A percentile compares a stretch with the other conserved stretches of the same genome.
Evolutionary conservation across 371 early-diverging fungal genomes (phyloP).

Genomic region (Rhizopus delemar): DNA sequence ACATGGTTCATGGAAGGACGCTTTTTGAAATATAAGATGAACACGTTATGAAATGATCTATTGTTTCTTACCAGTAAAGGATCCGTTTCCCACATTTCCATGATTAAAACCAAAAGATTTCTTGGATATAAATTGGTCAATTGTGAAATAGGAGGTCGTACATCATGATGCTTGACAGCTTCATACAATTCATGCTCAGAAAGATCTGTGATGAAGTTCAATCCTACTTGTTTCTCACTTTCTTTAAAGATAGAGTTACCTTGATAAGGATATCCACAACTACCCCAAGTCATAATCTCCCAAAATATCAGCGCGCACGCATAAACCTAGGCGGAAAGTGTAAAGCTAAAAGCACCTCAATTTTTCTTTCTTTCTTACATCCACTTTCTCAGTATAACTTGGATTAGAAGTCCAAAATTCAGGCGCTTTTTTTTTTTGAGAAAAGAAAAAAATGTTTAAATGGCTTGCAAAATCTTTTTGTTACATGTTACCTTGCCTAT

Average conservation of each 20-base stretch:
- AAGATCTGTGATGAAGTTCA: not conserved
- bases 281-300: slow-evolving; percentile 81
- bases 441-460: too few relatives aligned
- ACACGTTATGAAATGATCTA: not conserved
- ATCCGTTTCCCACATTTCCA: slow-evolving; percentile 75
- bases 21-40: not conserved
- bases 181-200: slow-evolving; percentile 44
- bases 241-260: slow-evolving; percentile 23
- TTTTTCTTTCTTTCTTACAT: slow-evolving; percentile 9
- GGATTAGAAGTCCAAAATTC: slow-evolving; percentile 78
- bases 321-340: slow-evolving; percentile 54
- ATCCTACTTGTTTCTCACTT: too few relatives aligned
- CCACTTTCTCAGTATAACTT: slow-evolving; percentile 78
- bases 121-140: slow-evolving; percentile 58
- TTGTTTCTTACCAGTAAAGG: slow-evolving; percentile 46
- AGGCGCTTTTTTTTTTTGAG: slow-evolving; percentile 55
- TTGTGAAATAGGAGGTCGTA: slow-evolving; percentile 62
- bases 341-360: not conserved
- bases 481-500: slow-evolving; percentile 13
- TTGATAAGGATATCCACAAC: slow-evolving; percentile 72
- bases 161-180: slow-evolving; percentile 61
- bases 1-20: slow-evolving; percentile 34
- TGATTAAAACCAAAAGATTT: slow-evolving; percentile 60
- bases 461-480: too few relatives aligned
- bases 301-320: slow-evolving; percentile 79